Conservation (phyloP, 495 filamentous ascomycete species). For the Neurospora sp. region DNA sequence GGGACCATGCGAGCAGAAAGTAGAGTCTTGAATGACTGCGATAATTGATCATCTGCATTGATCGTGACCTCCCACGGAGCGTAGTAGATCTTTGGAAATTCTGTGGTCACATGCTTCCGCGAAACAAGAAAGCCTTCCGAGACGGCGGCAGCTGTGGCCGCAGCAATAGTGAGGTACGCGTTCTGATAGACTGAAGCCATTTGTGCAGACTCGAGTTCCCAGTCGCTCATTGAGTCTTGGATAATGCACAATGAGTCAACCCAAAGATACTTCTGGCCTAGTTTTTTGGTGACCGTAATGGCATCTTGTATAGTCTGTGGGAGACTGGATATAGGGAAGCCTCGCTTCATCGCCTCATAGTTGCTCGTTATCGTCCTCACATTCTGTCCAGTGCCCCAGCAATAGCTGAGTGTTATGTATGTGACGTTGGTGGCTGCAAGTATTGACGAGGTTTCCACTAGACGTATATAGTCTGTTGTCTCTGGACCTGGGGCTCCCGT, state of each 20-base stretch:
- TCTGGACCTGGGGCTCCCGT: neutral
- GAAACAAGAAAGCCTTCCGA: neutral
- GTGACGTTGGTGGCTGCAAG: neutral
- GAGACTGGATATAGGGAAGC: neutral
- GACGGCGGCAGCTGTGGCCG: neutral
- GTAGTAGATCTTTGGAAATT: neutral
- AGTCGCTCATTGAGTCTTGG: neutral
- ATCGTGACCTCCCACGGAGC: neutral
- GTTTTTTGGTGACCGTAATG: neutral
- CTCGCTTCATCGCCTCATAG: neutral
- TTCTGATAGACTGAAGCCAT: constrained; percentile 1
- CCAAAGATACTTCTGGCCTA: neutral
- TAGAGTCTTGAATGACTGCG: neutral
- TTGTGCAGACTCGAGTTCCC: neutral
- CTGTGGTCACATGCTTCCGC: neutral
- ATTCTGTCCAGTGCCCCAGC: neutral
- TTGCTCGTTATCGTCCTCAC: neutral
- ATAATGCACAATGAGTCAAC: neutral
- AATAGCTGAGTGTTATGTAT: neutral
- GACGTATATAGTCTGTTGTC: neutral
- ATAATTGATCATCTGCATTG: neutral
- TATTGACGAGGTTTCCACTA: neutral
- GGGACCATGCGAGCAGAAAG: neutral
- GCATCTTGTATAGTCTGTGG: neutral
- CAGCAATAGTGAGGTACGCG: neutral